Evolutionary conservation across 176 grass and related monocot genomes (phyloP), one percentile per base, ranked within the genome.

Genomic region (Oryza australiensis): DNA sequence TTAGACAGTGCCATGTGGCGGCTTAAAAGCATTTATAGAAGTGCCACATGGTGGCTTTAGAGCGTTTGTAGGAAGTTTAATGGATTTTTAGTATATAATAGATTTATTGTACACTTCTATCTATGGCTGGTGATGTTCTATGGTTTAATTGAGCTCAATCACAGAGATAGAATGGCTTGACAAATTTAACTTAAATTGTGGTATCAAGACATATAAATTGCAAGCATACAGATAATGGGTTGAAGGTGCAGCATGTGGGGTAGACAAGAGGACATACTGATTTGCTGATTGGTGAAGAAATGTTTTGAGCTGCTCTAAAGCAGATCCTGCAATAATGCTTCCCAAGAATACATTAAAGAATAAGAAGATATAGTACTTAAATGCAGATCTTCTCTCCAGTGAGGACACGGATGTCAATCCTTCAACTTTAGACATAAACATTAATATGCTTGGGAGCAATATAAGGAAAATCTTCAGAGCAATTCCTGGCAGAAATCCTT

Each of bases 401-500:
- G 85, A 74, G 80, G 97, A 99, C 59, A 93, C 85, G 57, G 90
- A 91, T 75, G 83, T 80, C 88, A 87, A 83, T 78, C 97, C 97
- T 90, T 99, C 93, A 72, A 96, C 79, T 83, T 96, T 99, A 22
- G 93, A 99, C 97, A 99, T 99, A 71, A 94, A 82, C 97, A 99
- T 99, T 85, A 99, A 86, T 90, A 99, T 99, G 62, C 40, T 90
- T 41, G 97, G 97, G 76, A 99, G 97, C 23, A 99, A 69, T 91
- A 99, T 90, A 57, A 99, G 89, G 78, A 99, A 99, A 46, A 99
- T 90, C 88, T 99, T 99, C 83, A 99, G 67, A 84, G 82, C 85
- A 88, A 99, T 99, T 88, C 97, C 97, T 45, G 97, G 97, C 68
- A 99, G 93, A 79, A 96, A 96, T 35, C 97, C 97, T 90, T 99